Evolutionary conservation across 768 basidiomycete species (phyloP).

Genomic region (Calocybe gangraenosa): DNA sequence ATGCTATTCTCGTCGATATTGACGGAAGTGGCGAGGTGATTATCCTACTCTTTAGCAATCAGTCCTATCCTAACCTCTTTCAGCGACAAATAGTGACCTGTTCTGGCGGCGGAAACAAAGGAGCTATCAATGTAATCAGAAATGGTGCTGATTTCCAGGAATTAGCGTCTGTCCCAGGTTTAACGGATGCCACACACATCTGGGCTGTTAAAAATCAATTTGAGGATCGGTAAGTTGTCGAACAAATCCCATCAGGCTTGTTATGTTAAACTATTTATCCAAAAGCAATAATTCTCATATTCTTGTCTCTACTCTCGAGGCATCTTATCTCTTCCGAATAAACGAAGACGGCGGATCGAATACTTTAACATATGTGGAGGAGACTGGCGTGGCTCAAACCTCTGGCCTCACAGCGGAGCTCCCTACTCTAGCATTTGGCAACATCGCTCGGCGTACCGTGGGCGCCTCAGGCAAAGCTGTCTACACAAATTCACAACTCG

Average conservation of each 20-base stretch:
- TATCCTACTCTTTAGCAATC: background rate
- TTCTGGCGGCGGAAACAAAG: slow-evolving; percentile 75
- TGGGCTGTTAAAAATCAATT: slow-evolving; percentile 56
- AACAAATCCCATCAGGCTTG: no score
- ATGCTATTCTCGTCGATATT: slow-evolving; percentile 71
- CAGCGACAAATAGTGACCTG: slow-evolving; percentile 83
- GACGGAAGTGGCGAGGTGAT: slow-evolving; percentile 67
- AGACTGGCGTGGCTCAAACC: slow-evolving; percentile 18
- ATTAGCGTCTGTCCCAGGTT: slow-evolving; percentile 50
- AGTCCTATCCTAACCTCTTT: background rate
- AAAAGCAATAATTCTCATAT: slow-evolving; percentile 41
- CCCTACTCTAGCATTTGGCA: slow-evolving; percentile 63
- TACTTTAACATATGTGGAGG: slow-evolving; percentile 35
- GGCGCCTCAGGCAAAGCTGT: slow-evolving; percentile 23
- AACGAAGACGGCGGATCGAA: slow-evolving; percentile 33
- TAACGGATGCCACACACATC: slow-evolving; percentile 52
- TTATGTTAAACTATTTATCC: no score
- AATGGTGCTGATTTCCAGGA: slow-evolving; percentile 81
- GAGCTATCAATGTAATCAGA: slow-evolving; percentile 72
- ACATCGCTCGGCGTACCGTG: slow-evolving; percentile 37
- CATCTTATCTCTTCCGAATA: slow-evolving; percentile 52
- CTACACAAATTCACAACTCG: slow-evolving; percentile 46
- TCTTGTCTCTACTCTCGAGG: slow-evolving; percentile 54
- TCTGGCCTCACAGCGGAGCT: slow-evolving; percentile 40
- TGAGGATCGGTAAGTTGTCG: slow-evolving; percentile 43